Percentiles rank a stretch among this genome's conserved stretches.
phyloP scores from a whole-genome alignment of 176 grass and related monocot genomes.

The Tillandsia fasciculata region DNA sequence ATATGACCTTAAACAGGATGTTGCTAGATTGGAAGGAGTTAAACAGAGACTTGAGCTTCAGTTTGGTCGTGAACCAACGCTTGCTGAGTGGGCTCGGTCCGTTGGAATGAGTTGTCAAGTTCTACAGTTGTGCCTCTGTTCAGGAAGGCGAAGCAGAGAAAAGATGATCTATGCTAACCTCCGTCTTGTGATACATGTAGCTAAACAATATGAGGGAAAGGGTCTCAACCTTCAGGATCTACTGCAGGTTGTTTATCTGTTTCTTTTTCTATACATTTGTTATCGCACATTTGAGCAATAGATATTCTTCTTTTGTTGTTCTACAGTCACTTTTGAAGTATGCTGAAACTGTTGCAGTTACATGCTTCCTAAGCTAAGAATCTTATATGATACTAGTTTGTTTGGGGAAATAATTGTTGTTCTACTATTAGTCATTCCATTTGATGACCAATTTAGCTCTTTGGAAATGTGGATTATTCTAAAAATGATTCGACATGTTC shows the following conservation, averaged over 20 bases:
- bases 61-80: constrained; percentile 45
- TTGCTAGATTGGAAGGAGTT: constrained; percentile 60
- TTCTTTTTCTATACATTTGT: too few relatives aligned
- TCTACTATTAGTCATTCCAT: too few relatives aligned
- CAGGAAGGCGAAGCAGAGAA: constrained; percentile 43
- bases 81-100: constrained; percentile 55
- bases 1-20: constrained; percentile 17
- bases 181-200: constrained; percentile 67
- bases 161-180: constrained; percentile 75
- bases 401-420: too few relatives aligned
- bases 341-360: too few relatives aligned
- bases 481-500: too few relatives aligned
- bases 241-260: constrained; percentile 37
- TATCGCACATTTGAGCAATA: too few relatives aligned
- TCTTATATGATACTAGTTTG: too few relatives aligned
- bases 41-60: constrained; percentile 38
- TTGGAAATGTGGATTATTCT: too few relatives aligned
- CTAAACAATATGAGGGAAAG: constrained; percentile 60
- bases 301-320: too few relatives aligned
- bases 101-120: constrained; percentile 57
- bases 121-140: constrained; percentile 36
- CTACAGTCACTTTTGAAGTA: too few relatives aligned
- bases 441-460: too few relatives aligned
- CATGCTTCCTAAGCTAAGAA: too few relatives aligned
- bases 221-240: constrained; percentile 61